These are phyloP conservation scores for Raphanus hybrid DNA, from an alignment of 441 rosid genomes.

Conservation along the genomic window DNA sequence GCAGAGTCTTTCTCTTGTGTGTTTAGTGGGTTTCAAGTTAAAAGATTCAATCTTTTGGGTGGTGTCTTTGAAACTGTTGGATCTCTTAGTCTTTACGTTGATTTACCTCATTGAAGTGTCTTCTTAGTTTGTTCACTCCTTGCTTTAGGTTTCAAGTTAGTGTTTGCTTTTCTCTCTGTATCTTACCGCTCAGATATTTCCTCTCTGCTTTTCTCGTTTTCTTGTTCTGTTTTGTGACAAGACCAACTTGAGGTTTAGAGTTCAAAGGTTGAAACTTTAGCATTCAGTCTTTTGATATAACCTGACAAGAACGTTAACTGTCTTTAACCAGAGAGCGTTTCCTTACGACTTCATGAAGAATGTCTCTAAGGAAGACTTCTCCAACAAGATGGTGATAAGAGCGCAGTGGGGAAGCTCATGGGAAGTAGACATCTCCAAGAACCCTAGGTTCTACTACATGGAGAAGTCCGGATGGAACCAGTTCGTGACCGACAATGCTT, in stretches of 20 bases:
- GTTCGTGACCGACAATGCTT: constrained; percentile 29
- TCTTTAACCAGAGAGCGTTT: background rate
- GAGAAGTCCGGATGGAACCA: constrained; percentile 9
- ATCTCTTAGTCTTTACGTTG: background rate
- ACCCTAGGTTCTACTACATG: constrained; percentile 5
- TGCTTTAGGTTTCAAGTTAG: background rate
- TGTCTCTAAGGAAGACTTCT: background rate
- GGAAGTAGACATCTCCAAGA: constrained; percentile 10
- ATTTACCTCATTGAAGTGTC: background rate
- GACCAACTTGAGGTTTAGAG: background rate
- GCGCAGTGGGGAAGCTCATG: constrained; percentile 7
- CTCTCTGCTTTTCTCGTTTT: background rate
- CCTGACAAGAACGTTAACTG: background rate
- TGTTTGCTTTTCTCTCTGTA: background rate
- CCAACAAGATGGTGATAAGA: constrained; percentile 9
- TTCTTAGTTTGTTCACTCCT: background rate
- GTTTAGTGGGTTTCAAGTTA: constrained; percentile 14
- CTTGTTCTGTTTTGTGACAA: background rate
- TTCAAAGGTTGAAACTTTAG: background rate
- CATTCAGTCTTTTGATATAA: background rate
- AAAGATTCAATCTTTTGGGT: background rate
- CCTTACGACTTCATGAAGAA: background rate
- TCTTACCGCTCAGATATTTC: background rate
- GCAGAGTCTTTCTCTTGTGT: background rate
- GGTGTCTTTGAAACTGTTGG: constrained; percentile 3